phyloP scores from a whole-genome alignment of 371 early-diverging fungal species.

The Parasitella parasitica region DNA sequence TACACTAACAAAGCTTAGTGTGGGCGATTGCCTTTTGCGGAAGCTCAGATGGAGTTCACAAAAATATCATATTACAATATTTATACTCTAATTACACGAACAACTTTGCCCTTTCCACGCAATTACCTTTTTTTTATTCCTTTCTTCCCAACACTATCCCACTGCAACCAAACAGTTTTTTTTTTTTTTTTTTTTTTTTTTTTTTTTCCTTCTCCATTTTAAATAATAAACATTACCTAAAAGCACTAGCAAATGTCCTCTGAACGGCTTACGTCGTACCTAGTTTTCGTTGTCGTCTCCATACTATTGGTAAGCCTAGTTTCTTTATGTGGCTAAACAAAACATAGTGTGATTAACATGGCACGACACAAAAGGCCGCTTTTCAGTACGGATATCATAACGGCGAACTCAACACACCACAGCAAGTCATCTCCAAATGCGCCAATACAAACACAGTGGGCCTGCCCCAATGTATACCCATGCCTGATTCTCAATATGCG shows the following conservation, averaged over 20 bases:
- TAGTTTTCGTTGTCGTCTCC: constrained; percentile 40
- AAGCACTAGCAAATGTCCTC: constrained; percentile 1
- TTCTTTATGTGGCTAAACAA: too few relatives aligned
- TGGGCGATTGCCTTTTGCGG: not conserved
- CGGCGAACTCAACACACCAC: constrained; percentile 80
- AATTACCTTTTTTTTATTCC: too few relatives aligned
- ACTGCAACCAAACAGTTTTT: too few relatives aligned
- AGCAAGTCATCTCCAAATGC: constrained; percentile 69
- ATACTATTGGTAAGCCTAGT: constrained; percentile 39
- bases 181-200: too few relatives aligned
- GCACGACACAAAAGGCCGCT: constrained; percentile 49
- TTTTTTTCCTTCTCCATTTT: not conserved
- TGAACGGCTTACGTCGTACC: constrained; percentile 28
- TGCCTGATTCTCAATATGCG: constrained; percentile 74
- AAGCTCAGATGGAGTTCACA: not conserved
- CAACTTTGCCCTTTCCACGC: too few relatives aligned
- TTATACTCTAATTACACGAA: too few relatives aligned
- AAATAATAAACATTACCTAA: not conserved
- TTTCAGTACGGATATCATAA: constrained; percentile 86
- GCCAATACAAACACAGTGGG: constrained; percentile 10
- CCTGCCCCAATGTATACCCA: constrained; percentile 77
- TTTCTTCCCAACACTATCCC: too few relatives aligned
- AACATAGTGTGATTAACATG: too few relatives aligned
- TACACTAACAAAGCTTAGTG: not conserved
- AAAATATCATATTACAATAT: too few relatives aligned